Evolutionary conservation across 345 rosid species (phyloP), one percentile per base, ranked within the genome.

Genomic region (Firmiana major): DNA sequence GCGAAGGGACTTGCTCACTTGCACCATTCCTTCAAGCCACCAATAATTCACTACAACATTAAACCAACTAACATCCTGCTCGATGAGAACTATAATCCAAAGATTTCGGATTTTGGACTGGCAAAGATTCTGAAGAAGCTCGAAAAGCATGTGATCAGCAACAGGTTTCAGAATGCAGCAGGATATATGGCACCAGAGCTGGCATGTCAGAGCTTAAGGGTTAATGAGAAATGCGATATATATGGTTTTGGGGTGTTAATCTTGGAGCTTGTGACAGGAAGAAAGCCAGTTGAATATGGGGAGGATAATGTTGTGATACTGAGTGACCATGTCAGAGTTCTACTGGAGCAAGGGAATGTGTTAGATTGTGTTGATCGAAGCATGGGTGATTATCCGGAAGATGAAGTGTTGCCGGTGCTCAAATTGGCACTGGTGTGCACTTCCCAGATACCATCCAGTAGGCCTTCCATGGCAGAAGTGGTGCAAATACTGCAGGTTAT

Each of bases 381-480:
- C 75, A 85, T 93, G 87, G 89, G 85, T 2, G 92, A 79, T 63
- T 93, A 85, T 81, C 93, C 92, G 1, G 99, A 92, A 64, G 97
- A 93, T 67, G 97, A 95, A 79, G 98, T 93, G 9, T 64, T 93
- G 78, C 98, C 99, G 1, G 89, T 90, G 38, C 88, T 95, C 6
- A 95, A 95, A 86, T 76, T 95, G 83, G 99, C 96, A 15, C 73
- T 95, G 38, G 97, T 93, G 0, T 95, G 99, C 69, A 93, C 97
- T 3, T 92, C 93, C 67, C 97, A 93, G 58, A 84, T 93, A 42
- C 99, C 99, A 21, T 95, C 99, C 0, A 95, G 90, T 80, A 85
- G 99, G 78, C 99, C 98, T 46, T 90, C 96, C 40, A 95, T 95
- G 99, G 91, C 92, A 2, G 99, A 95, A 81, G 92, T 95, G 34